Evolutionary conservation across 108 stramenopile species (phyloP), one percentile per base, ranked within the genome.

Genomic region (Stephanodiscus minutulus): DNA sequence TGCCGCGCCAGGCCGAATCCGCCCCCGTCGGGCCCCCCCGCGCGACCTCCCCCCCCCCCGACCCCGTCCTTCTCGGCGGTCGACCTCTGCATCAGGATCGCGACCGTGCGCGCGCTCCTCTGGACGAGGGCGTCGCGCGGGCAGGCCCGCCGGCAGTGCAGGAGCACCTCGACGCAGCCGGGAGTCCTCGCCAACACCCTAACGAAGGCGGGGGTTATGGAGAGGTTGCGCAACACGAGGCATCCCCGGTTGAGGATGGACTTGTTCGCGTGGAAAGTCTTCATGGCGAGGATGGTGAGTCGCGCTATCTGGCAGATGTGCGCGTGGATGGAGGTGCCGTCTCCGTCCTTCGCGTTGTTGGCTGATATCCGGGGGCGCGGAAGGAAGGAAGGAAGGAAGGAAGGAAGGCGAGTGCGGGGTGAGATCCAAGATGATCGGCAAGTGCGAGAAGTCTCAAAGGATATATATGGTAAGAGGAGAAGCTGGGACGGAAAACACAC

Each of bases 241-340:
- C 74, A 76, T 17, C 74, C 74, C 29, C 74, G 46, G 28, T 76
- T 76, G 1, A 76, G 50, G 27, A 76, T 76, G 50, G 74, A 76
- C 46, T 76, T 76, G 49, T 76, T 76, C 6, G 60, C 43, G 28
- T 76, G 66, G 47, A 76, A 76, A 54, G 61, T 76, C 18, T 76
- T 67, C 74, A 76, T 76, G 58, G 74, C 74, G 22, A 76, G 61
- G 33, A 76, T 67, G 48, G 74, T 68, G 18, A 76, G 74, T 0
- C 74, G 74, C 28, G 52, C 65, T n/a, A 76, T 76, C 55, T 76
- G 74, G 24, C 68, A 68, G 29, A 76, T 50, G 66, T 76, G 74
- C 25, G 66, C 50, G 59, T 59, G 18, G 58, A 76, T 67, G 60
- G 74, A 65, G 48, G 65, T 44, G 41, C 59, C 74, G 33, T 67